These are phyloP conservation scores for Drechslerella dactyloides DNA, from an alignment of 2,329 filamentous ascomycete genomes.

Conservation along the genomic window DNA sequence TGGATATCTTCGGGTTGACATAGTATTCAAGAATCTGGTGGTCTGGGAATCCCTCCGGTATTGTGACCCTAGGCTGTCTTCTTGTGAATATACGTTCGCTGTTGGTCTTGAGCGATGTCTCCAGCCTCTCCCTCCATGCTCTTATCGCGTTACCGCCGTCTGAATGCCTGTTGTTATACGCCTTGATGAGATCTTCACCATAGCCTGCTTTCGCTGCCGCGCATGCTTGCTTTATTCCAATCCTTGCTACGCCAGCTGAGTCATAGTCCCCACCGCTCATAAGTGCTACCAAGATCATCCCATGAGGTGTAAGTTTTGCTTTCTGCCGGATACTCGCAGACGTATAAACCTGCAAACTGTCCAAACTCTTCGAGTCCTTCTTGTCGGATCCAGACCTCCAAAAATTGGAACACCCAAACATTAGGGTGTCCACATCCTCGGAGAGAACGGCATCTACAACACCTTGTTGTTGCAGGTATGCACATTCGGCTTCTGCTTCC, in stretches of 20 bases:
- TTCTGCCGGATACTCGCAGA: constrained; percentile 62
- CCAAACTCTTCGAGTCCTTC: constrained; percentile 65
- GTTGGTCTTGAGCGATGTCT: constrained; percentile 81
- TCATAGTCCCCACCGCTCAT: constrained; percentile 97
- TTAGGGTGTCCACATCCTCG: constrained; percentile 95
- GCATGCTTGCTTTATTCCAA: constrained; percentile 84
- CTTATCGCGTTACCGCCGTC: constrained; percentile 67
- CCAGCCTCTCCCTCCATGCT: constrained; percentile 74
- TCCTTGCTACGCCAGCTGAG: constrained; percentile 83
- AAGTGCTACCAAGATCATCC: constrained; percentile 90
- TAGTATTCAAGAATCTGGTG: constrained; percentile 82
- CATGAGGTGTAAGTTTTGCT: constrained; percentile 76
- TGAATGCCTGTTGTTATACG: constrained; percentile 64
- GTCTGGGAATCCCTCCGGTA: constrained; percentile 83
- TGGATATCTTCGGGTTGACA: constrained; percentile 81
- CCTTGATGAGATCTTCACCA: constrained; percentile 68
- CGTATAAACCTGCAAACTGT: constrained; percentile 74
- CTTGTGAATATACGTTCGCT: constrained; percentile 79
- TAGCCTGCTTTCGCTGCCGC: constrained; percentile 90
- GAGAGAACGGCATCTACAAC: constrained; percentile 92
- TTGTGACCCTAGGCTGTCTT: constrained; percentile 73
- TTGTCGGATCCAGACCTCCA: constrained; percentile 66
- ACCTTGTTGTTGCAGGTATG: constrained; percentile 78
- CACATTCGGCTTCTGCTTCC: constrained; percentile 95
- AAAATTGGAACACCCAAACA: constrained; percentile 81